These are phyloP conservation scores for Erodium trifolium DNA, from an alignment of 441 rosid genomes.

Conservation along the genomic window DNA sequence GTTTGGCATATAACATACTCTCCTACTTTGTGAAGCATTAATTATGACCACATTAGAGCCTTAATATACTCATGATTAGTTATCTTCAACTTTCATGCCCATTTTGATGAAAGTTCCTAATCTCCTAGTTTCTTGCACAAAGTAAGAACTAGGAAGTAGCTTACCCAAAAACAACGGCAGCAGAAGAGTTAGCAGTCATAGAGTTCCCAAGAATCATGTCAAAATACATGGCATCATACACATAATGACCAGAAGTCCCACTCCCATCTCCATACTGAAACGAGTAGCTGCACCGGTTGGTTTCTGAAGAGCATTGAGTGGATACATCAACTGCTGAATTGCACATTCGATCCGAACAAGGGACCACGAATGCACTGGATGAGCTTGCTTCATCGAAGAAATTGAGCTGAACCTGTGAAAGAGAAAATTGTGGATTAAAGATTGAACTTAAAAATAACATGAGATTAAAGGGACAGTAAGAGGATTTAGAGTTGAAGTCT, in stretches of 20 bases:
- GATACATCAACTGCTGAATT: constrained; percentile 45
- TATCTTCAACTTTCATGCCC: not conserved
- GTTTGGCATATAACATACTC: not conserved
- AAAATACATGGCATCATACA: constrained; percentile 45
- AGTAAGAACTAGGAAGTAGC: constrained; percentile 13
- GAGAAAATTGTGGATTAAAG: not conserved
- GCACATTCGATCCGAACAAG: constrained; percentile 58
- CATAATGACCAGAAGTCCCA: constrained; percentile 67
- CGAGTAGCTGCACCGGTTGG: constrained; percentile 53
- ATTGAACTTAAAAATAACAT: not conserved
- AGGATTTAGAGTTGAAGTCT: constrained; percentile 19
- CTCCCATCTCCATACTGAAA: constrained; percentile 74
- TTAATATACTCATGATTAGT: not conserved
- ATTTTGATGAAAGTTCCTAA: too few relatives aligned
- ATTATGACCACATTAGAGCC: not conserved
- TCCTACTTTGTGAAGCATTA: constrained; percentile 5
- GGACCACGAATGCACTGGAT: constrained; percentile 37
- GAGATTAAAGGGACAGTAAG: not conserved
- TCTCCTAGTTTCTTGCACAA: not conserved
- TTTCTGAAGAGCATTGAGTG: constrained; percentile 39
- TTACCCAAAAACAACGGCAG: constrained; percentile 55
- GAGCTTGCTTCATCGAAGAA: constrained; percentile 52
- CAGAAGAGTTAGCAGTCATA: constrained; percentile 44
- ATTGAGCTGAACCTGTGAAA: constrained; percentile 50
- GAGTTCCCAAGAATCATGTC: constrained; percentile 51